These are phyloP conservation scores for Steccherinum ochraceum DNA, from an alignment of 768 basidiomycete species.

Conservation along the genomic window DNA sequence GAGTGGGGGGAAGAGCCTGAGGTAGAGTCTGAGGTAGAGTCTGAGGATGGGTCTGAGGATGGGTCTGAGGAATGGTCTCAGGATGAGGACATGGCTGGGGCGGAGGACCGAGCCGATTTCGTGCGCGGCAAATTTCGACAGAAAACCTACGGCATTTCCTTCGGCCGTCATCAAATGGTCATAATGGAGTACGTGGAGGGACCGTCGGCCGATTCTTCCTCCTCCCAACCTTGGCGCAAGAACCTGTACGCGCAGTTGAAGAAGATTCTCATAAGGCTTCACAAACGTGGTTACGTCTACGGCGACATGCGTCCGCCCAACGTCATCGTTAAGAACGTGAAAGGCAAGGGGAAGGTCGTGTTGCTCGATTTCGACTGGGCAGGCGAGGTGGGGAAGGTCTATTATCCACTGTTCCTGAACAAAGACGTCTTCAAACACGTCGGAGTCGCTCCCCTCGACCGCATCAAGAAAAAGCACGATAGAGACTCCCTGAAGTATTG, in stretches of 20 bases:
- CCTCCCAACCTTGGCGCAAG: neutral
- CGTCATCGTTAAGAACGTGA: too few species aligned
- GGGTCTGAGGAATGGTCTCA: too few species aligned
- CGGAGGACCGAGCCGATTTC: too few species aligned
- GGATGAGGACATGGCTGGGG: too few species aligned
- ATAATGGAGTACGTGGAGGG: neutral
- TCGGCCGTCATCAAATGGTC: neutral
- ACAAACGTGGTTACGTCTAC: neutral
- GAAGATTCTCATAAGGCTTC: neutral
- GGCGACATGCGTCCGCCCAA: neutral
- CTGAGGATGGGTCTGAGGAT: too few species aligned
- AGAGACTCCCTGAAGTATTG: too few species aligned
- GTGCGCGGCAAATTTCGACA: too few species aligned
- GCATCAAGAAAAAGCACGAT: neutral
- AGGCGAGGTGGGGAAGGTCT: neutral
- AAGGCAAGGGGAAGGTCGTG: neutral
- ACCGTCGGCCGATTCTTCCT: neutral
- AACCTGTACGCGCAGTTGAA: neutral
- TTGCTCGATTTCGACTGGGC: neutral
- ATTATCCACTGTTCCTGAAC: neutral
- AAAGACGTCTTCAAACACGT: neutral
- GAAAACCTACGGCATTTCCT: neutral
- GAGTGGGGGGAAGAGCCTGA: too few species aligned
- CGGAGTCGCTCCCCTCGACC: neutral
- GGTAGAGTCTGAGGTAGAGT: too few species aligned